Conservation (phyloP, 169 alveolate species). For the Amoebophrya sp. region DNA sequence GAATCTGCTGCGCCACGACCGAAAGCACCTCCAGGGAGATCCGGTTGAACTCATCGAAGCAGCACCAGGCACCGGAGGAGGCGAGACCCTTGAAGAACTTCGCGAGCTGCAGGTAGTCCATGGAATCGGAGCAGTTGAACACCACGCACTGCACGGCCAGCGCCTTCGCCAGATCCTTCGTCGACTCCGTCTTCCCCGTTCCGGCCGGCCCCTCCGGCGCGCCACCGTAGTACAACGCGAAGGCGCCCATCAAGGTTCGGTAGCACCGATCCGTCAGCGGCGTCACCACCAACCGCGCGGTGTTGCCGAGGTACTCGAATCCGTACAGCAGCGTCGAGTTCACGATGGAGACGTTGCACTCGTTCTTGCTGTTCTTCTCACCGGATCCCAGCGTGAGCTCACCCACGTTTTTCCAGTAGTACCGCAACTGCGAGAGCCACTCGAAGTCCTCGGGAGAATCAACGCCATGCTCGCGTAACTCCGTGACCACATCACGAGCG, state of each 20-base stretch:
- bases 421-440: conserved; percentile 75
- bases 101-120: conserved; percentile 62
- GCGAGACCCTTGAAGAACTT: conserved; percentile 72
- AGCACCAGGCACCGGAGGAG: conserved; percentile 80
- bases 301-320: conserved; percentile 76
- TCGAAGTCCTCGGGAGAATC: conserved; percentile 57
- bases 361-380: conserved; percentile 31
- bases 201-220: conserved; percentile 89
- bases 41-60: conserved; percentile 90
- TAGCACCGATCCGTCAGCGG: conserved; percentile 79
- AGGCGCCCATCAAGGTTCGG: conserved; percentile 70
- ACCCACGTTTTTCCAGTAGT: conserved; percentile 45
- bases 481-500: conserved; percentile 56
- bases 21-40: conserved; percentile 79
- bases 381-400: neutral
- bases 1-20: conserved; percentile 87
- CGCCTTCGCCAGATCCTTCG: conserved; percentile 66
- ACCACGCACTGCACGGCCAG: conserved; percentile 67
- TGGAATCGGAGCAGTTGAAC: conserved; percentile 62
- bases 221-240: conserved; percentile 64
- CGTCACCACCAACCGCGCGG: conserved; percentile 74
- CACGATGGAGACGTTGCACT: conserved; percentile 40
- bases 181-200: conserved; percentile 41
- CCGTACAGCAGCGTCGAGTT: conserved; percentile 72
- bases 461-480: conserved; percentile 34